Base-by-base conservation (phyloP, 2,329 filamentous ascomycete genomes). In the Fusarium transvaalense region DNA sequence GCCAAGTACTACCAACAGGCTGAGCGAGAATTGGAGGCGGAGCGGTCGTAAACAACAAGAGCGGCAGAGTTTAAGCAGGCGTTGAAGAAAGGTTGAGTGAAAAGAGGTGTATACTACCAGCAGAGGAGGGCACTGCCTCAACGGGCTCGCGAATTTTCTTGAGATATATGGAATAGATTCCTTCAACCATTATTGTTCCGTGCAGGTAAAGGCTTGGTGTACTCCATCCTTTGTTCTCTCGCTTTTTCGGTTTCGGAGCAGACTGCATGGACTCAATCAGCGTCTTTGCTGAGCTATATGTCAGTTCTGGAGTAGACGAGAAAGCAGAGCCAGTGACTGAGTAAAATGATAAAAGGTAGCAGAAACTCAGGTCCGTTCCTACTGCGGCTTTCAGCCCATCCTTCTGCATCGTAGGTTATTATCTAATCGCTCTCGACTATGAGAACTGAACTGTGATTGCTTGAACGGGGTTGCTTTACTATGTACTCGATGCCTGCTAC, bases 1-100 rank as follows among this genome's bases (percentile, higher is more conserved):
- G 94, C 95, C 70, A 99, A 99, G 84, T 99, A 99, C 84, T 99
- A 97, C 82, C 91, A 91, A 78, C 93, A 97, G 80, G 96, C 96
- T 10, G 96, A 99, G 85, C 86, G 91, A 79, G 96, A 99, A 81
- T 82, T 99, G 75, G 96, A 97, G 82, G 90, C 89, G 38, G 94
- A 97, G 53, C 69, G 62, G 37, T 72, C 60, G 51, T 63, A 63
- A 66, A 48, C 19, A 15, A 21, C n/a, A 39, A 27, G 6, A 29
- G 37, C 35, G 47, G 41, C 10, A 41, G 51, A 46, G 17, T 27
- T 46, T 37, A 43, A 25, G 9, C 41, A 48, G 17, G 58, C 31
- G 42, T 35, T 29, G 29, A 41, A 27, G 27, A 32, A 29, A 17
- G 27, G 6, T 43, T n/a, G 27, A 38, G 38, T 32, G 57, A 63